Evolutionary conservation across 495 filamentous ascomycete genomes (phyloP).

Genomic region (Trichoderma gamsii): DNA sequence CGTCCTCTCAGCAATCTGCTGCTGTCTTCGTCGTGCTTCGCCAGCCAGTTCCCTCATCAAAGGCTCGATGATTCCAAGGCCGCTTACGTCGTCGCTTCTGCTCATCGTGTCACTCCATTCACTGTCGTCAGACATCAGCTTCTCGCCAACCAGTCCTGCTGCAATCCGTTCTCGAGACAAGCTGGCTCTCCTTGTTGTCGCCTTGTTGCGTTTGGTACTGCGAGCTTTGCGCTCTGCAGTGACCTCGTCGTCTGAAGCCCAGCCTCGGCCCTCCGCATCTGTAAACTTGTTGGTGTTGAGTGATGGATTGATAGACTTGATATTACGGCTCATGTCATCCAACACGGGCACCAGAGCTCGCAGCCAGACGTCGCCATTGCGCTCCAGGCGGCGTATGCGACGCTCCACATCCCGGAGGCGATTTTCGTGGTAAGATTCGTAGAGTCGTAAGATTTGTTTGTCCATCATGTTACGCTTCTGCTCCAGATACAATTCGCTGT

Average conservation of each 20-base stretch:
- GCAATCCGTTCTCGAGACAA: constrained; percentile 8
- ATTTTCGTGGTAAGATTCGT: constrained; percentile 28
- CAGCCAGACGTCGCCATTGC: constrained; percentile 29
- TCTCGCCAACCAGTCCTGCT: not conserved
- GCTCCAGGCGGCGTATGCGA: constrained; percentile 29
- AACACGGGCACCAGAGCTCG: constrained; percentile 28
- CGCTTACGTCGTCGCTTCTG: constrained; percentile 15
- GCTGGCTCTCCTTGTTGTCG: not conserved
- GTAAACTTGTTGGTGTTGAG: not conserved
- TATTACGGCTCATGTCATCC: constrained; percentile 25
- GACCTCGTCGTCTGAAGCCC: constrained; percentile 24
- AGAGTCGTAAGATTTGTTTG: constrained; percentile 26
- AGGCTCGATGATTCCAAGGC: constrained; percentile 25
- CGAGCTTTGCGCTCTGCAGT: constrained; percentile 29
- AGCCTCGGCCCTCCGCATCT: not conserved
- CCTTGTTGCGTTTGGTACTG: constrained; percentile 21
- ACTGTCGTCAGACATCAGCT: constrained; percentile 1
- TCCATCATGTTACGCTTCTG: constrained; percentile 16
- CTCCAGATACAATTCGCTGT: constrained; percentile 16
- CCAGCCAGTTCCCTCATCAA: constrained; percentile 17
- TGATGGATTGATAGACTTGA: constrained; percentile 8
- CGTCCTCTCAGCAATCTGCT: constrained; percentile 6
- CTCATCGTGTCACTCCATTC: not conserved
- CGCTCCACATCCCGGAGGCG: constrained; percentile 31
- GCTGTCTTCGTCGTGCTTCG: constrained; percentile 13